Evolutionary conservation across 306 rosid species (phyloP).

Genomic region (Arachis hypogaea): DNA sequence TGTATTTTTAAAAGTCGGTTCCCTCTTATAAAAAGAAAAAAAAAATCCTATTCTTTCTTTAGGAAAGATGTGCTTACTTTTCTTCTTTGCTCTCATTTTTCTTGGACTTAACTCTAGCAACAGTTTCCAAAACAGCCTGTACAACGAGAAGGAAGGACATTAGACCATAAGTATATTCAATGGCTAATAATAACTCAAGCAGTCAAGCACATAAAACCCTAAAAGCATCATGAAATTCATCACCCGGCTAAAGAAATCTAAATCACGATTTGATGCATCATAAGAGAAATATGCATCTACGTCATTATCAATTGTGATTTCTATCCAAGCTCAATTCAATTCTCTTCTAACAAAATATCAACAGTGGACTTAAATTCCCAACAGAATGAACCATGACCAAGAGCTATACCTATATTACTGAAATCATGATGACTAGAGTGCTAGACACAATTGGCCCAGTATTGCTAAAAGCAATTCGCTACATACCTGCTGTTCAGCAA

Average conservation of each 20-base stretch:
- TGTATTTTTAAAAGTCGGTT: constrained; percentile 29
- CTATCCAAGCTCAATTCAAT: constrained; percentile 21
- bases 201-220: constrained; percentile 17
- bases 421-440: constrained; percentile 4
- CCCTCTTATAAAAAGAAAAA: constrained; percentile 32
- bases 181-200: constrained; percentile 14
- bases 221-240: not conserved
- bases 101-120: constrained; percentile 92
- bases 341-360: constrained; percentile 26
- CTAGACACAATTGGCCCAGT: constrained; percentile 1
- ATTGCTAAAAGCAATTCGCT: constrained; percentile 24
- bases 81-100: constrained; percentile 94
- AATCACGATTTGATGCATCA: constrained; percentile 4
- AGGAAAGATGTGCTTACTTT: constrained; percentile 69
- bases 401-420: constrained; percentile 21
- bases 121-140: constrained; percentile 96
- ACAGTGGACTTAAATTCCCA: constrained; percentile 29
- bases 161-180: constrained; percentile 27
- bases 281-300: constrained; percentile 4
- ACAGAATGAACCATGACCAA: constrained; percentile 7
- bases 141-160: constrained; percentile 36
- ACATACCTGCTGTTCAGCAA: constrained; percentile 82
- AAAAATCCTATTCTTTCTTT: constrained; percentile 30
- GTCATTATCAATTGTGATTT: constrained; percentile 13
- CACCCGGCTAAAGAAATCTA: constrained; percentile 1